Evolutionary conservation across 2,329 filamentous ascomycete genomes (phyloP), one percentile per base, ranked within the genome.

Genomic region (Didymella lethalis): DNA sequence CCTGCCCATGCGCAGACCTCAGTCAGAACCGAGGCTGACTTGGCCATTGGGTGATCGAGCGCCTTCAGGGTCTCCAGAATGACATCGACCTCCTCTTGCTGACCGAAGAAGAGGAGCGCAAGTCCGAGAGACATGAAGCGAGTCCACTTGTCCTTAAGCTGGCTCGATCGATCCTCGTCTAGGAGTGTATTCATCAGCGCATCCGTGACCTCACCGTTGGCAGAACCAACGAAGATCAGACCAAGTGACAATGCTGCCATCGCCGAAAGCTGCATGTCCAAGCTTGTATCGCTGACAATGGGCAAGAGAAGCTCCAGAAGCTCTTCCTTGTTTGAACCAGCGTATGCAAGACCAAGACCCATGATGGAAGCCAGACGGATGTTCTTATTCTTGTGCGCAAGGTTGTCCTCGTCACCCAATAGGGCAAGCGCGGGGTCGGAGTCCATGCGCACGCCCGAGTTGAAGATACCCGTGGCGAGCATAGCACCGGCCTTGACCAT

Each of bases 1-100:
- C 95, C 95, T 48, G 95, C 95, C 93, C 94, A 99, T 4, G 95
- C 95, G 74, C 96, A 99, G 55, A 98, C 96, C 73, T 97, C 94
- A 16, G 93, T 93, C 61, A 99, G 86, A 6, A 98, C 92, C 1
- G 92, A 91, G 1, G 94, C 97, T n/a, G 95, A 91, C 79, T 95
- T 95, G 20, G 93, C 92, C 88, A 97, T 96, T 25, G 95, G 94
- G 75, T 98, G 94, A 64, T 98, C 93, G 53, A 98, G 93, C 26
- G 91, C 95, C 83, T 98, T 99, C 55, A 99, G 85, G 0, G 95
- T 97, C 81, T 99, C 95, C 31, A 98, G 82, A 65, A 98, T 93
- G 57, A 98, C 94, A 71, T 99, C 95, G n/a, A 98, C 95, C 77
- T 98, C 94, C 78, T 99, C 95, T 79, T 99, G 95, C 64, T 92